These are phyloP conservation scores for Cyclostephanos invisitatus DNA, from an alignment of 108 stramenopile genomes.

Conservation along the genomic window DNA sequence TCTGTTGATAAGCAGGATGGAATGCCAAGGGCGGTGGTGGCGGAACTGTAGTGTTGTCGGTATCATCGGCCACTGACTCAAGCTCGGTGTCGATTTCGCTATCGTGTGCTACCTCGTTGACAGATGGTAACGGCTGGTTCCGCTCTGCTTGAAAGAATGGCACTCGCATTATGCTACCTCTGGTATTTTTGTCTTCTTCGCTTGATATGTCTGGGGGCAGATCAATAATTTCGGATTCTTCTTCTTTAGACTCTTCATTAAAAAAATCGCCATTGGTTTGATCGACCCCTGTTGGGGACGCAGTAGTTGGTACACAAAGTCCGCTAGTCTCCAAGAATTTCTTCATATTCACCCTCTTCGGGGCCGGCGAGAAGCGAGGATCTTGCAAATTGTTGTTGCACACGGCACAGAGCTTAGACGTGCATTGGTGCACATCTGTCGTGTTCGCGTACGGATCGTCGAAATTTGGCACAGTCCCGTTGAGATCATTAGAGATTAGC, in stretches of 20 bases:
- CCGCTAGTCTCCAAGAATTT: slow-evolving; percentile 5
- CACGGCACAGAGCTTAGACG: slow-evolving; percentile 24
- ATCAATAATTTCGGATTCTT: background rate
- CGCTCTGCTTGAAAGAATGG: slow-evolving; percentile 2
- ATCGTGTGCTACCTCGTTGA: slow-evolving; percentile 35
- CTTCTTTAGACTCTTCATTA: slow-evolving; percentile 7
- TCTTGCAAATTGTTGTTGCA: slow-evolving; percentile 25
- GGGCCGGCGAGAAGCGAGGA: slow-evolving; percentile 37
- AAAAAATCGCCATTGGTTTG: slow-evolving; percentile 22
- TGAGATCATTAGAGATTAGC: slow-evolving; percentile 23
- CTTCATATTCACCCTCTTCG: slow-evolving; percentile 24
- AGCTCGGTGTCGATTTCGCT: slow-evolving; percentile 47
- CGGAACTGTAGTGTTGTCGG: slow-evolving; percentile 21
- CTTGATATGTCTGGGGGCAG: too few relatives aligned
- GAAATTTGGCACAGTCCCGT: slow-evolving; percentile 11
- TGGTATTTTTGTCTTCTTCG: background rate
- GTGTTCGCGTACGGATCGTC: slow-evolving; percentile 39
- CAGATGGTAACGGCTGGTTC: slow-evolving; percentile 19
- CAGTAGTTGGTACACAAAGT: background rate
- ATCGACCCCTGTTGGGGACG: slow-evolving; percentile 21
- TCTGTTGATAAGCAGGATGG: slow-evolving; percentile 1
- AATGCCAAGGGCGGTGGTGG: slow-evolving; percentile 34
- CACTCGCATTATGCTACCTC: slow-evolving; percentile 11
- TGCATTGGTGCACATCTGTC: slow-evolving; percentile 47
- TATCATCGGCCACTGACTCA: slow-evolving; percentile 31